phyloP scores from a whole-genome alignment of 441 rosid genomes.

The Pelargonium myrrhifolium region DNA sequence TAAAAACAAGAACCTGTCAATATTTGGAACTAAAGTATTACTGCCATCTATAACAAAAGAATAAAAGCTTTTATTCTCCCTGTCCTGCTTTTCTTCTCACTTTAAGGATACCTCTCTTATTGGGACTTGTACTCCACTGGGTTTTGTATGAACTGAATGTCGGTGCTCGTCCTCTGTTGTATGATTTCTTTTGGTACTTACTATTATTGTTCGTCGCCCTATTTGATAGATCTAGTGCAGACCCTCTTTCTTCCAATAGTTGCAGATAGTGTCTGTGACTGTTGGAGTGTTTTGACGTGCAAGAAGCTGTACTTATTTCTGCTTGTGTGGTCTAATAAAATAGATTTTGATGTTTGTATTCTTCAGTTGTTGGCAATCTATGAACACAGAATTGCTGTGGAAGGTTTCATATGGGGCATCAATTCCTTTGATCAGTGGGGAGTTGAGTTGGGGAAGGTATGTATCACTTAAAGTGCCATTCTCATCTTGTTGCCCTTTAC shows the following conservation, averaged over 20 bases:
- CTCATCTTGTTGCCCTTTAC: background rate
- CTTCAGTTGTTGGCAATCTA: slow-evolving; percentile 82
- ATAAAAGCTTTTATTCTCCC: too few relatives aligned
- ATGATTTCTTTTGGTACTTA: too few relatives aligned
- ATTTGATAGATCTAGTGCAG: too few relatives aligned
- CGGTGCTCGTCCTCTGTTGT: background rate
- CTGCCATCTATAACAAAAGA: too few relatives aligned
- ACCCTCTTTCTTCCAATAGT: too few relatives aligned
- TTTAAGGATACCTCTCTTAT: background rate
- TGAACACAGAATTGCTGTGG: slow-evolving; percentile 89
- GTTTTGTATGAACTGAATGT: background rate
- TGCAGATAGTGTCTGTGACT: too few relatives aligned
- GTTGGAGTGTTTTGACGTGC: too few relatives aligned
- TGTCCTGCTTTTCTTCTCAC: background rate
- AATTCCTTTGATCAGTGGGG: slow-evolving; percentile 99
- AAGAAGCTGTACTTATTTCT: too few relatives aligned
- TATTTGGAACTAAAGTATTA: too few relatives aligned
- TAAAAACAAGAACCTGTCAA: too few relatives aligned
- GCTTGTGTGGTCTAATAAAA: too few relatives aligned
- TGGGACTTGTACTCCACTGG: background rate
- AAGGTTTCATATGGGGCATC: slow-evolving; percentile 92
- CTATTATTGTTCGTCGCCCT: too few relatives aligned
- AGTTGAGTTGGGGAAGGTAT: slow-evolving; percentile 91
- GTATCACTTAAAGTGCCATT: slow-evolving; percentile 3
- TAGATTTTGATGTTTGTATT: background rate